Percentiles rank a stretch among this genome's conserved stretches.
phyloP scores from a whole-genome alignment of 805 yeast species.

The Lachancea dasiensis region DNA sequence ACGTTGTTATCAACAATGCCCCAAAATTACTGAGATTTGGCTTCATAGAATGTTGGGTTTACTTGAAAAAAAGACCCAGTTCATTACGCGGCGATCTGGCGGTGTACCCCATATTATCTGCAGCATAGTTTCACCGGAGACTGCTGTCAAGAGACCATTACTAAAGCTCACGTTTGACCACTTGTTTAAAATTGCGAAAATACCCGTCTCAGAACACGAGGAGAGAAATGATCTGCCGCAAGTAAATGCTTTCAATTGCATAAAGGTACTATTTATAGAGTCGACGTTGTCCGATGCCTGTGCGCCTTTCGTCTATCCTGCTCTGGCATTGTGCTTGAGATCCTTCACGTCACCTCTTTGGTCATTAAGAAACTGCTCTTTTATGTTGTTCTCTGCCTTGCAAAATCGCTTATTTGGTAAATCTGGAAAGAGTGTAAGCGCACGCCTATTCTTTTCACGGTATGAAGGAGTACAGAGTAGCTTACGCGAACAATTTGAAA shows the following conservation, averaged over 20 bases:
- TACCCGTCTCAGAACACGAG: slow-evolving; percentile 41
- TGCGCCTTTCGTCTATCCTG: slow-evolving; percentile 46
- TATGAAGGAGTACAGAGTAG: slow-evolving; percentile 48
- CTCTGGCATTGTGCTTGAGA: slow-evolving; percentile 53
- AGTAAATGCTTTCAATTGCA: slow-evolving; percentile 87
- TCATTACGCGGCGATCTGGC: slow-evolving; percentile 84
- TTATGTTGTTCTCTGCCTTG: slow-evolving; percentile 84
- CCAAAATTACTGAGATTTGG: slow-evolving; percentile 50
- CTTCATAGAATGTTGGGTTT: slow-evolving; percentile 46
- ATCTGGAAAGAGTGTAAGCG: slow-evolving; percentile 39
- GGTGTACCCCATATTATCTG: slow-evolving; percentile 80
- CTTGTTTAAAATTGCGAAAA: slow-evolving; percentile 49
- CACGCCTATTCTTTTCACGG: slow-evolving; percentile 65
- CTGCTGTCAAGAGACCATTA: slow-evolving; percentile 33
- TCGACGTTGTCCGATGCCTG: slow-evolving; percentile 53
- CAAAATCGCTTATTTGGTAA: slow-evolving; percentile 77
- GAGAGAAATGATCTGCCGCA: slow-evolving; percentile 76
- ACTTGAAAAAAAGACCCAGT: slow-evolving; percentile 53
- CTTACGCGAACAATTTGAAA: slow-evolving; percentile 35
- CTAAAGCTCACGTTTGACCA: slow-evolving; percentile 45
- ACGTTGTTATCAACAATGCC: slow-evolving; percentile 41
- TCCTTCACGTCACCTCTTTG: slow-evolving; percentile 65
- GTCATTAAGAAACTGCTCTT: slow-evolving; percentile 88
- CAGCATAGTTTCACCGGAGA: slow-evolving; percentile 58
- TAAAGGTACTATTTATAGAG: slow-evolving; percentile 69